Evolutionary conservation across 352 stramenopile species (phyloP).

Genomic region (Phytopythium montanum): DNA sequence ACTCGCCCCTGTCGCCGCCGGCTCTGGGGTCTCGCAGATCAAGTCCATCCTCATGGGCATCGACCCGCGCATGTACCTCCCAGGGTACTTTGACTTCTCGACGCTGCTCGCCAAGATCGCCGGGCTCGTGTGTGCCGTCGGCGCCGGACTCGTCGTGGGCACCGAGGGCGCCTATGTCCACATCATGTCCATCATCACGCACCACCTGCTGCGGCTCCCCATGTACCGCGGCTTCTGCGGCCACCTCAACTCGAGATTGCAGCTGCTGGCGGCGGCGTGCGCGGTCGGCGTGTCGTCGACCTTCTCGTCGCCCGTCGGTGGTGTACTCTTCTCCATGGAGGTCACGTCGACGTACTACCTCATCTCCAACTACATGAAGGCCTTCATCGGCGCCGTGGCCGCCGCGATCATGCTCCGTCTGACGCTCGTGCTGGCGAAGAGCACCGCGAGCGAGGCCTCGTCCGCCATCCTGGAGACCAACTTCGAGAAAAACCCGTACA

Average conservation of each 20-base stretch:
- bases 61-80: conserved; percentile 75
- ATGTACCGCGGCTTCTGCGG: conserved; percentile 75
- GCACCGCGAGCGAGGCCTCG: conserved; percentile 41
- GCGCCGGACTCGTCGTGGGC: conserved; percentile 93
- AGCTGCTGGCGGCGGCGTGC: conserved; percentile 90
- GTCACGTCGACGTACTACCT: conserved; percentile 89
- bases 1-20: conserved; percentile 60
- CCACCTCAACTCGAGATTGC: conserved; percentile 75
- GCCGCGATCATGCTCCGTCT: conserved; percentile 76
- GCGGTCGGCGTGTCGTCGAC: conserved; percentile 91
- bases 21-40: conserved; percentile 85
- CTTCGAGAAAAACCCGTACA: conserved; percentile 49
- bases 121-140: conserved; percentile 93
- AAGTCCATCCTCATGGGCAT: conserved; percentile 87
- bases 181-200: conserved; percentile 91
- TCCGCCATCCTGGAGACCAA: conserved; percentile 46
- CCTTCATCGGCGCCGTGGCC: conserved; percentile 80
- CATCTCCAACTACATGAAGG: conserved; percentile 90
- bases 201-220: conserved; percentile 81
- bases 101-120: conserved; percentile 89
- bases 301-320: conserved; percentile 92
- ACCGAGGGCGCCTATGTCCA: conserved; percentile 99
- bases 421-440: conserved; percentile 56
- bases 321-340: conserved; percentile 94
- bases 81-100: conserved; percentile 76